These are phyloP conservation scores for Botryosphaeria agaves DNA, from an alignment of 2,329 filamentous ascomycete genomes.

Conservation along the genomic window DNA sequence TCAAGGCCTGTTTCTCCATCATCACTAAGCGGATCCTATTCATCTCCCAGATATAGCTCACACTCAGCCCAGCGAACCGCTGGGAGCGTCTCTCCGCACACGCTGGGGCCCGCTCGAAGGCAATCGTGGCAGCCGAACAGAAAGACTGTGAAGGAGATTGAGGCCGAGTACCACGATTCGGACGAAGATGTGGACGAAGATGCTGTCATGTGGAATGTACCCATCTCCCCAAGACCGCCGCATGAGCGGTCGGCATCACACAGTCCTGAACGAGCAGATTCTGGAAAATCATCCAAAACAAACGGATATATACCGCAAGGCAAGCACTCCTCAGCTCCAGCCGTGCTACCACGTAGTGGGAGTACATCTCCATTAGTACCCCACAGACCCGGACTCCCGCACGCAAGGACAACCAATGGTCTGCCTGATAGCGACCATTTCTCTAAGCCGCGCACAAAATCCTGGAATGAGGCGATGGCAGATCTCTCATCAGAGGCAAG, in stretches of 20 bases:
- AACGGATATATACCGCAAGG: background rate
- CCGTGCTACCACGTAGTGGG: no score
- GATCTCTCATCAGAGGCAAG: slow-evolving; percentile 57
- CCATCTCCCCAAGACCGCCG: slow-evolving; percentile 46
- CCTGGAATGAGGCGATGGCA: slow-evolving; percentile 55
- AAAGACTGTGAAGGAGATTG: slow-evolving; percentile 53
- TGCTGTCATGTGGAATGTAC: slow-evolving; percentile 64
- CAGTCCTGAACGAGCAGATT: background rate
- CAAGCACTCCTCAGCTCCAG: background rate
- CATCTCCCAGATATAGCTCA: background rate
- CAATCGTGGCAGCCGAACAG: slow-evolving; percentile 50
- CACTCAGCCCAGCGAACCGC: no score
- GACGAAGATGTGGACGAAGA: slow-evolving; percentile 64
- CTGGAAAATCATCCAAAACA: background rate
- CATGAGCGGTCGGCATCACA: slow-evolving; percentile 16
- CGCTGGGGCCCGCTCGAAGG: slow-evolving; percentile 29
- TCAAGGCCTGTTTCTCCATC: slow-evolving; percentile 1
- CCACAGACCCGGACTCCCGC: background rate
- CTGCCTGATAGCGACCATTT: background rate
- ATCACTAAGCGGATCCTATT: slow-evolving; percentile 7
- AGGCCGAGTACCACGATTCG: slow-evolving; percentile 63
- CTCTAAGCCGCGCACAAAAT: slow-evolving; percentile 39
- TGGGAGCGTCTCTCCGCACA: no score
- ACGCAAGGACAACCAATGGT: background rate
- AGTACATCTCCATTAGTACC: background rate